Evolutionary conservation across 345 rosid genomes (phyloP).

Genomic region (Acer yangbiense): DNA sequence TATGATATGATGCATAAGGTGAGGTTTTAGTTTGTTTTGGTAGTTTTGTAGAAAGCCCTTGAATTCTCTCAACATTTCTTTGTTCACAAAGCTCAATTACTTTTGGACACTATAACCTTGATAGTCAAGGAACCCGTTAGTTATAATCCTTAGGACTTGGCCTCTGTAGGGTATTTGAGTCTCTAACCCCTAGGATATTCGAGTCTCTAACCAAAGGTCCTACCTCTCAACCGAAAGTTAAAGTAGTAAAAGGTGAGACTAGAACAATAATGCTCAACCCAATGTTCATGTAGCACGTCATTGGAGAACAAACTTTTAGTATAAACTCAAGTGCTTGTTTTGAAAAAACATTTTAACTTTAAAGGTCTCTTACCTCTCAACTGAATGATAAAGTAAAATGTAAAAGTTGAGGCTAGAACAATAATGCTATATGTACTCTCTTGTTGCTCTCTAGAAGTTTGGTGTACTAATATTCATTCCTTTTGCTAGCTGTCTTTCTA

Average conservation of each 20-base stretch:
- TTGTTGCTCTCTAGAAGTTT: not conserved
- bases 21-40: no score
- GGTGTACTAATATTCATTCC: not conserved
- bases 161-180: not conserved
- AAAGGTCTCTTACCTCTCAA: not conserved
- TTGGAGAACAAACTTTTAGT: no score
- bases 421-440: not conserved
- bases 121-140: not conserved
- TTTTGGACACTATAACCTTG: not conserved
- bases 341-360: no score
- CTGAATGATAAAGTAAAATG: no score
- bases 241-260: not conserved
- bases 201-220: no score
- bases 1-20: no score
- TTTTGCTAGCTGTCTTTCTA: not conserved
- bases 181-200: not conserved
- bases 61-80: not conserved
- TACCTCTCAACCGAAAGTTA: not conserved
- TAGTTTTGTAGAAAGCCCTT: not conserved
- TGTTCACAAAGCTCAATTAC: not conserved
- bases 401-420: not conserved
- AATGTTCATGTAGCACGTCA: not conserved
- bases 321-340: no score
- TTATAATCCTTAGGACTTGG: not conserved
- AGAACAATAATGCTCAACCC: constrained; percentile 1